Percentiles rank a stretch among this genome's conserved stretches.
Evolutionary conservation across 2,329 filamentous ascomycete genomes (phyloP).

Genomic region (Fusarium hostae): DNA sequence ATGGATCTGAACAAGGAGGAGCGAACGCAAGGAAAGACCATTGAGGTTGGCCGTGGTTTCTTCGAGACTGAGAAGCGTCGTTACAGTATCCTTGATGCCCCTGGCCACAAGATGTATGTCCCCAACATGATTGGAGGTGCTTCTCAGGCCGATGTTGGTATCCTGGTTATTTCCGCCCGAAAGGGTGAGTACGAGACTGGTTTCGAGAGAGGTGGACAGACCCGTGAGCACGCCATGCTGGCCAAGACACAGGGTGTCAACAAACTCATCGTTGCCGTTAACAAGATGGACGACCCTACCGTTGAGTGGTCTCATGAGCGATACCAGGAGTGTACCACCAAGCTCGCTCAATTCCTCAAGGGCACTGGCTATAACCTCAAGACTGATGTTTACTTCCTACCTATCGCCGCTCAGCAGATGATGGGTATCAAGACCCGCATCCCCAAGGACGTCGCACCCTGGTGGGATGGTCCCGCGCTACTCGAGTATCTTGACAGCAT

Average conservation of each 20-base stretch:
- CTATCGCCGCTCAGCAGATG: constrained; percentile 88
- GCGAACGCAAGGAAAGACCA: constrained; percentile 94
- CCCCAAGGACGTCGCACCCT: constrained; percentile 78
- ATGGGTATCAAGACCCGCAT: constrained; percentile 90
- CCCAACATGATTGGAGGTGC: constrained; percentile 98
- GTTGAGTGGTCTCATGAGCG: constrained; percentile 95
- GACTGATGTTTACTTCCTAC: constrained; percentile 94
- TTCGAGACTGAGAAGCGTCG: constrained; percentile 97
- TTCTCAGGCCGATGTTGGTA: constrained; percentile 91
- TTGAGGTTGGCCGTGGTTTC: constrained; percentile 94
- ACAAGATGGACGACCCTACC: constrained; percentile 99
- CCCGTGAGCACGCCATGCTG: constrained; percentile 95
- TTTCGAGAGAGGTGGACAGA: constrained; percentile 96
- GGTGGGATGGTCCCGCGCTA: constrained; percentile 90
- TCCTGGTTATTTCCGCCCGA: constrained; percentile 93
- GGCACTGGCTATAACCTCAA: constrained; percentile 94
- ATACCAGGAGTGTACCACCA: constrained; percentile 92
- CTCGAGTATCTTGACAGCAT: constrained; percentile 96
- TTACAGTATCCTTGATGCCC: constrained; percentile 97
- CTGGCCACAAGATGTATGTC: constrained; percentile 97
- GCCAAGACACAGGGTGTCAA: constrained; percentile 99
- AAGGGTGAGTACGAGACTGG: constrained; percentile 99
- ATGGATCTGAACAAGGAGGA: constrained; percentile 98
- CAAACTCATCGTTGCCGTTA: constrained; percentile 93
- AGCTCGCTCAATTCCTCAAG: constrained; percentile 89